A percentile compares a stretch with the other conserved stretches of the same genome.
These are phyloP conservation scores for Aspergillus chevalieri DNA, from an alignment of 2,329 filamentous ascomycete species.

Conservation along the genomic window DNA sequence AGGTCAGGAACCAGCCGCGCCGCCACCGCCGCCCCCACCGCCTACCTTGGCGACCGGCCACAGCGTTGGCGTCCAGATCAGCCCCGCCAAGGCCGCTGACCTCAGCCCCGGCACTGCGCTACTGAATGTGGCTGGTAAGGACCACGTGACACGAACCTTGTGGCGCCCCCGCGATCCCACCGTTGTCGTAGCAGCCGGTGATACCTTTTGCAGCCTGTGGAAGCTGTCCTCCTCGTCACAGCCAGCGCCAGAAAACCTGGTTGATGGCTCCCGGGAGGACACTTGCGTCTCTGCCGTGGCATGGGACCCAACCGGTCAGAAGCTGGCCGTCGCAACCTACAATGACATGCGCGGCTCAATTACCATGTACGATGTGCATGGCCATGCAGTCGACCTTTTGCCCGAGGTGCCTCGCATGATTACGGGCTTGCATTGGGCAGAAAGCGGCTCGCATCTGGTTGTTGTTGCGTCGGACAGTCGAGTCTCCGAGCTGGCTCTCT, in stretches of 20 bases:
- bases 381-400: constrained; percentile 39
- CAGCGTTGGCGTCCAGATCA: constrained; percentile 44
- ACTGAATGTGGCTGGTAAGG: constrained; percentile 30
- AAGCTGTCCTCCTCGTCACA: constrained; percentile 27
- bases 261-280: constrained; percentile 27
- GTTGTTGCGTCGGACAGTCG: constrained; percentile 39
- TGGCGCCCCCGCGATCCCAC: constrained; percentile 43
- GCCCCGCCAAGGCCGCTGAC: constrained; percentile 44
- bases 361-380: constrained; percentile 39
- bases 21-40: constrained; percentile 22
- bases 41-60: constrained; percentile 40
- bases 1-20: constrained; percentile 25
- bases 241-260: constrained; percentile 30
- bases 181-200: constrained; percentile 37
- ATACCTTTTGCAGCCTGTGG: constrained; percentile 43
- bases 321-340: constrained; percentile 43
- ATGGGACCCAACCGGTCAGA: constrained; percentile 41
- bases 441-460: constrained; percentile 32
- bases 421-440: constrained; percentile 38
- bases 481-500: constrained; percentile 38
- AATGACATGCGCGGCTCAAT: constrained; percentile 38
- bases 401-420: constrained; percentile 41
- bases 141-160: constrained; percentile 35
- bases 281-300: constrained; percentile 40
- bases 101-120: constrained; percentile 40